These are phyloP conservation scores for Chrysoporthe deuterocubensis DNA, from an alignment of 2,329 filamentous ascomycete genomes.

Conservation along the genomic window DNA sequence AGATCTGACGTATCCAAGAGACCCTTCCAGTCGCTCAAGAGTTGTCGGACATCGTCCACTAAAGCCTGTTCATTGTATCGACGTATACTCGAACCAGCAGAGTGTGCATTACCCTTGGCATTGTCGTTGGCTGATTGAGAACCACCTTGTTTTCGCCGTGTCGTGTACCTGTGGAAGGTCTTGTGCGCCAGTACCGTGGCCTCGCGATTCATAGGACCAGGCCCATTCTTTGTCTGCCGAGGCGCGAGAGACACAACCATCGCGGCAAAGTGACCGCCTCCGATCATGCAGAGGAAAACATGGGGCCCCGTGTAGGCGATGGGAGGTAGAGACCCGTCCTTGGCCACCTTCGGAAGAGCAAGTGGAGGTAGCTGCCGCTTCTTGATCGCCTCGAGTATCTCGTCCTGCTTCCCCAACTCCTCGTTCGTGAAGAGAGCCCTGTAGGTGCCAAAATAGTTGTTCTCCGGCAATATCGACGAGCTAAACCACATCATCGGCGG, in stretches of 20 bases:
- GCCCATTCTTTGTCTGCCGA: conserved; percentile 69
- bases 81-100: conserved; percentile 85
- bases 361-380: conserved; percentile 77
- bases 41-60: conserved; percentile 80
- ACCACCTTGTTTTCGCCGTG: conserved; percentile 92
- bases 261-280: conserved; percentile 94
- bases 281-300: conserved; percentile 97
- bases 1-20: conserved; percentile 85
- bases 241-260: conserved; percentile 93
- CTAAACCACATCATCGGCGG: conserved; percentile 85
- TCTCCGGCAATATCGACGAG: conserved; percentile 73
- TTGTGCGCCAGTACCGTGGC: conserved; percentile 92
- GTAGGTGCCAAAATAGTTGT: conserved; percentile 85
- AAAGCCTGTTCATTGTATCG: conserved; percentile 94
- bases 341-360: conserved; percentile 55
- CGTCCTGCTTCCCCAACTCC: conserved; percentile 67
- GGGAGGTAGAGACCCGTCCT: conserved; percentile 60
- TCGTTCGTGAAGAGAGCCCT: conserved; percentile 74
- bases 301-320: conserved; percentile 73
- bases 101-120: conserved; percentile 91
- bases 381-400: conserved; percentile 69
- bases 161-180: conserved; percentile 97
- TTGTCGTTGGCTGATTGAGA: conserved; percentile 93
- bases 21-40: conserved; percentile 82
- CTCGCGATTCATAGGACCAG: conserved; percentile 77